Evolutionary conservation across 441 rosid species (phyloP), one percentile per base, ranked within the genome.

Genomic region (Erodium texanum): DNA sequence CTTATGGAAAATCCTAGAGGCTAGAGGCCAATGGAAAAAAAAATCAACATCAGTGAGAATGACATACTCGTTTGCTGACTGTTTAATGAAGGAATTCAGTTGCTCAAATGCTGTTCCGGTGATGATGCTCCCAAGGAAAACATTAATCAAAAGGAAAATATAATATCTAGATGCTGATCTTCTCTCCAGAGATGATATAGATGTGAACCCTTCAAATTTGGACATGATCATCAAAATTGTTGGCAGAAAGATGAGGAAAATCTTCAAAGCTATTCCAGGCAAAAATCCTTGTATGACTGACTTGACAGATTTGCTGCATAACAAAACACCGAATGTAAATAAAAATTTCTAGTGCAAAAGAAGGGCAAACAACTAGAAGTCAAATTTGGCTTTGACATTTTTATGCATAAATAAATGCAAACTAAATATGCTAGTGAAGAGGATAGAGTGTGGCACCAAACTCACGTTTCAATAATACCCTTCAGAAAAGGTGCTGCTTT

Each of bases 201-300:
- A 84, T 64, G 69, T 75, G 75, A 90, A 92, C 73, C 99, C 99
- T 83, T 94, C 97, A 63, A 92, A 88, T 75, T 89, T 90, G 22
- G 99, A 82, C 98, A 94, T 92, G 70, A 85, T 85, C 99, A 95
- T 92, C 77, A 95, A 76, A 72, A 95, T 90, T 7, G 86, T 67
- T 16, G 98, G 98, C 61, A 95, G 84, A 75, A 92, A 92, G 71
- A 95, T 92, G 77, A 95, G 93, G 76, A 95, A 95, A 70, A 95
- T 97, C 89, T 95, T 95, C 88, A 92, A 70, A 0, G 66, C 99
- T 24, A 92, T 71, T 66, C 99, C 99, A 0, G 98, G 87, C 8
- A 95, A 85, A 77, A 89, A 79, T 71, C 99, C 99, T 80, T 84
- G 87, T 67, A 95, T 76, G 66, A 92, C 54, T 3, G 98, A 75